A percentile compares a stretch with the other conserved stretches of the same genome.
These are phyloP conservation scores for Leccinum solheimii DNA, from an alignment of 1,284 basidiomycete genomes.

Conservation along the genomic window DNA sequence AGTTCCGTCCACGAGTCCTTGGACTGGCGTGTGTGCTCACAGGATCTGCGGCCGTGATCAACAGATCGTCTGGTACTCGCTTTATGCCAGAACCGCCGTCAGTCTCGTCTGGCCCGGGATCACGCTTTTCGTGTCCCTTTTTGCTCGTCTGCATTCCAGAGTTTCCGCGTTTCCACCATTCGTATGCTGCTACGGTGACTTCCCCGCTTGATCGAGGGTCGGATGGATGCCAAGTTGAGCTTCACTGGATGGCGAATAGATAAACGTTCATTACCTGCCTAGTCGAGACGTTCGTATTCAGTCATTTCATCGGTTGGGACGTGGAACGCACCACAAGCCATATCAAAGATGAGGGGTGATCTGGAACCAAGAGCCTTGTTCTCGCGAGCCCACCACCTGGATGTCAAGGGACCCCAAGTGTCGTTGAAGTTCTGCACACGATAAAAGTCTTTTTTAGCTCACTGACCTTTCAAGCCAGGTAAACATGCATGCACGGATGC, in stretches of 20 bases:
- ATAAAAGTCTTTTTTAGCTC: neutral
- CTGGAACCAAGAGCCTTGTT: constrained; percentile 9
- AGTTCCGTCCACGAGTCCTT: neutral
- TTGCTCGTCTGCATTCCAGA: constrained; percentile 11
- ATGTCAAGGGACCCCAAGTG: neutral
- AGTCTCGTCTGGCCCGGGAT: neutral
- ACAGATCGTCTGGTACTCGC: constrained; percentile 20
- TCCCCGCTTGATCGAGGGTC: constrained; percentile 25
- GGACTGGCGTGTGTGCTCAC: constrained; percentile 11
- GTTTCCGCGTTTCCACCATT: constrained; percentile 31
- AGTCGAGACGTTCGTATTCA: neutral
- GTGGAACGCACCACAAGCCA: constrained; percentile 30
- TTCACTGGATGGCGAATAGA: neutral
- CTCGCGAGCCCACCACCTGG: constrained; percentile 31
- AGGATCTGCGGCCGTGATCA: constrained; percentile 26
- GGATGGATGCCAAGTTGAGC: constrained; percentile 8
- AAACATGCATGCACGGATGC: constrained; percentile 57
- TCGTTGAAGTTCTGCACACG: neutral
- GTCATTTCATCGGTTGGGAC: neutral
- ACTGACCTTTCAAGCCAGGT: constrained; percentile 53
- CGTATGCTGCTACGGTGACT: constrained; percentile 26
- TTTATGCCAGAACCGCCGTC: neutral
- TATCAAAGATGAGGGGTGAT: constrained; percentile 29
- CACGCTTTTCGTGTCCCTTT: neutral
- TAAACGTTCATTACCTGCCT: constrained; percentile 26